Base-by-base conservation (phyloP, 1,139 yeast species). In the Hyphopichia wangnamkhiaoensis region DNA sequence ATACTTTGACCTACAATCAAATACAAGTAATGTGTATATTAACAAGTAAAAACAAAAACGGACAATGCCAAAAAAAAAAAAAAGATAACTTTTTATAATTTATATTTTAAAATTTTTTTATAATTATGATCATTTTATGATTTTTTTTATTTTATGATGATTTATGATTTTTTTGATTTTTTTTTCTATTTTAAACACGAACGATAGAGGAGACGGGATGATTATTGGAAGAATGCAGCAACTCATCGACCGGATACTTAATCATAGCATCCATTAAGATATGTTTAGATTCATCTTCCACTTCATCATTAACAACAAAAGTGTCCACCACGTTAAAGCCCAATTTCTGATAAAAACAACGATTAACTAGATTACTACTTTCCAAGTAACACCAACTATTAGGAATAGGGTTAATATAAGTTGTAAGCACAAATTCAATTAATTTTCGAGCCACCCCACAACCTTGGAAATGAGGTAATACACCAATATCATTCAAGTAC, bases 331-430 rank as follows among this genome's bases (percentile, higher is more conserved):
- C 64, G 23, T 67, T 58, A 51, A 76, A 76, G 20, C 79, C 79
- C 49, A 76, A 57, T 53, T 74, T 74, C 42, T 64, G 65, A 51
- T 76, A 76, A 41, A 76, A 76, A 39, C 60, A 61, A 40, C 79
- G 63, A 51, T 76, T 76, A 43, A 70, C 63, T 17, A 77, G 76
- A 56, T 76, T 77, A 19, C 80, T 73, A 42, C 75, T 68, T 54
- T 76, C 81, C 49, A 76, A 64, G 50, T 76, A 76, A 40, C 65
- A 52, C 57, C 58, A 57, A 17, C 52, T 40, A 37, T 53, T 50
- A 5, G 47, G 32, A 31, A 35, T 31, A 13, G 41, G 34, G 24
- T 35, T 33, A 17, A 50, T 49, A 44, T 49, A 61, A 38, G 54
- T 52, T 13, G 54, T 56, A 34, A 61, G 44, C 37, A 61, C 54